Evolutionary conservation across 495 filamentous ascomycete genomes (phyloP).

Genomic region (Penicillium paxilli): DNA sequence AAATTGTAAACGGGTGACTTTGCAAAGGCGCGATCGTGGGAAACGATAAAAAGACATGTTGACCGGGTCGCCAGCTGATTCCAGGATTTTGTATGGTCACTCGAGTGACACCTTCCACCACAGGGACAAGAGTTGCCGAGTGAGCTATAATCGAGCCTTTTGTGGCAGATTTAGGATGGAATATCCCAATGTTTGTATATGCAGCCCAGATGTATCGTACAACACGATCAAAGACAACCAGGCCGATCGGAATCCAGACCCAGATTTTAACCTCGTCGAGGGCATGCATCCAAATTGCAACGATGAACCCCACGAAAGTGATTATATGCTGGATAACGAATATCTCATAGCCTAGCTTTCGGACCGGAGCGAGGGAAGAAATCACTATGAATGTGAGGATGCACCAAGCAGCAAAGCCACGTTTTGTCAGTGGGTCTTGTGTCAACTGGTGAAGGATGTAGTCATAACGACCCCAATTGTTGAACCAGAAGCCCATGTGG

Average conservation of each 20-base stretch:
- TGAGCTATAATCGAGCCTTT: neutral
- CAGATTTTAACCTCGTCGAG: neutral
- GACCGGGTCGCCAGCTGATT: neutral
- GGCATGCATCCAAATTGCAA: neutral
- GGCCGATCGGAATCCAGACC: slow-evolving; percentile 7
- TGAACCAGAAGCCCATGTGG: neutral
- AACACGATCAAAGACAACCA: slow-evolving; percentile 11
- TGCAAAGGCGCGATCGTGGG: neutral
- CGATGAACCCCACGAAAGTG: neutral
- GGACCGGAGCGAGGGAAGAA: neutral
- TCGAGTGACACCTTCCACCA: neutral
- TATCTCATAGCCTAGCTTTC: neutral
- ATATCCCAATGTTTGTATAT: slow-evolving; percentile 1
- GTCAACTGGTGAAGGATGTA: neutral
- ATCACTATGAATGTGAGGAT: neutral
- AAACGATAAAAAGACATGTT: neutral
- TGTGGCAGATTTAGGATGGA: neutral
- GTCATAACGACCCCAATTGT: neutral
- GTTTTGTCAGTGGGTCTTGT: neutral
- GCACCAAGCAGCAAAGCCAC: slow-evolving; percentile 9
- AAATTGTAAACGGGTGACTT: neutral
- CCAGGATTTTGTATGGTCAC: neutral
- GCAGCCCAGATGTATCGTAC: neutral
- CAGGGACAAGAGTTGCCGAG: neutral
- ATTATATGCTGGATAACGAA: neutral